Conservation (phyloP, 2,329 filamentous ascomycete genomes). For the Pseudogymnoascus sp. region DNA sequence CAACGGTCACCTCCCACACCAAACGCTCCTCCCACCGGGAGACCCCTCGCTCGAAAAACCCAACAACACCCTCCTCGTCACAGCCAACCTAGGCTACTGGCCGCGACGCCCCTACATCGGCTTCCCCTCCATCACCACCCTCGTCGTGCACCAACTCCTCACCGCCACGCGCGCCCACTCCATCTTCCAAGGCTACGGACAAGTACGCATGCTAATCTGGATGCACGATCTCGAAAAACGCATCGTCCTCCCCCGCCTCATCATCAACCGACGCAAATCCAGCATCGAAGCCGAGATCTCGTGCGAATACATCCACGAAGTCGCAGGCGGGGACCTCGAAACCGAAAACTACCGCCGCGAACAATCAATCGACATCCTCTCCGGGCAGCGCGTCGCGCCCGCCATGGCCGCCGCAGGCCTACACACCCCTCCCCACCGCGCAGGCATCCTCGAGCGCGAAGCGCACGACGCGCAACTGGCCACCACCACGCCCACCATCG, state of each 20-base stretch:
- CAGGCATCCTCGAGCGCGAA: constrained; percentile 30
- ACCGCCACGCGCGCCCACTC: constrained; percentile 48
- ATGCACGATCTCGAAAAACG: constrained; percentile 53
- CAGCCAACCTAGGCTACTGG: constrained; percentile 56
- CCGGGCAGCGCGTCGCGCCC: constrained; percentile 33
- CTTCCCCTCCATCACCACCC: constrained; percentile 49
- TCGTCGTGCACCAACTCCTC: constrained; percentile 57
- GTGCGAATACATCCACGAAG: constrained; percentile 52
- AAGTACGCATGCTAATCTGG: constrained; percentile 74
- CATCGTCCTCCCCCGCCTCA: constrained; percentile 51
- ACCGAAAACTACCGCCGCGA: constrained; percentile 35
- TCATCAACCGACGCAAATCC: constrained; percentile 48
- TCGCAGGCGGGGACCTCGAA: constrained; percentile 37
- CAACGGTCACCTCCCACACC: constrained; percentile 46
- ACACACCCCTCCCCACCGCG: constrained; percentile 39
- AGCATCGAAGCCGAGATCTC: constrained; percentile 54
- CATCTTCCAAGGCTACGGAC: constrained; percentile 68
- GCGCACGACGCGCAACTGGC: constrained; percentile 12
- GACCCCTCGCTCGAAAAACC: constrained; percentile 35
- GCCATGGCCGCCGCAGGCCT: constrained; percentile 42
- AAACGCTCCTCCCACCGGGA: constrained; percentile 34
- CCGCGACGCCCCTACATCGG: constrained; percentile 43
- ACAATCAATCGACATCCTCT: constrained; percentile 41
- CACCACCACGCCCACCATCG: background rate
- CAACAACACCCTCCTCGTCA: constrained; percentile 69